These are phyloP conservation scores for Arctium lappa DNA, from an alignment of 129 eudicot species.

Conservation along the genomic window DNA sequence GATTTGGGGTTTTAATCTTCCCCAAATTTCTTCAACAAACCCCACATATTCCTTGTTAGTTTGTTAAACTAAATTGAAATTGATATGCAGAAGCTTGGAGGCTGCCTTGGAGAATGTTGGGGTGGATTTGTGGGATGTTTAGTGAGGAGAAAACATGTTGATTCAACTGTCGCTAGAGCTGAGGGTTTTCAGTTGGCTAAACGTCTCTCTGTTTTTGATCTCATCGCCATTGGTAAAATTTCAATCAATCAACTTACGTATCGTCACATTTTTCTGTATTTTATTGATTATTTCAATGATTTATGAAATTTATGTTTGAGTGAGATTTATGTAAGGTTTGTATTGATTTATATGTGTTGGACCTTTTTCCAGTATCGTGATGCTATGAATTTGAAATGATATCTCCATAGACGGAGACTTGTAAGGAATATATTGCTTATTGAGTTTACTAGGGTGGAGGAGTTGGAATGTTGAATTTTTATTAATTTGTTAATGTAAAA, in stretches of 20 bases:
- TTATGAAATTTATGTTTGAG: not conserved
- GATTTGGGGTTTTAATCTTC: conserved; percentile 13
- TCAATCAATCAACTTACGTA: not conserved
- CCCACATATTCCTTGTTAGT: not conserved
- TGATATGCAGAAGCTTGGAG: conserved; percentile 31
- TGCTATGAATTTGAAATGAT: not conserved
- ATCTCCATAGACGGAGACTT: not conserved
- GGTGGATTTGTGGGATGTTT: conserved; percentile 35
- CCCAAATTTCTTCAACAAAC: not conserved
- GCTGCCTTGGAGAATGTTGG: conserved; percentile 30
- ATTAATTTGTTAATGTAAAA: not conserved
- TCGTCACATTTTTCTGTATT: not conserved
- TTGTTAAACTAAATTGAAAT: not conserved
- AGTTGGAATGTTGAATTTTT: not conserved
- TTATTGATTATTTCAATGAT: not conserved
- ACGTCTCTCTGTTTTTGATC: conserved; percentile 72
- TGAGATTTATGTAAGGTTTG: not conserved
- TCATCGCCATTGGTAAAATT: conserved; percentile 72
- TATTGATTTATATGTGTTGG: not conserved
- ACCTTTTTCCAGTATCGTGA: not conserved
- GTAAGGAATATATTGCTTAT: not conserved
- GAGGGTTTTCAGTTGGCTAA: conserved; percentile 69
- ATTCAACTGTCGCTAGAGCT: conserved; percentile 45
- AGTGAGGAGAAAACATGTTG: conserved; percentile 87
- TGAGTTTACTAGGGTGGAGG: not conserved